A percentile compares a stretch with the other conserved stretches of the same genome.
Conservation (phyloP, 2,329 filamentous ascomycete species). For the Alternaria longipes region DNA sequence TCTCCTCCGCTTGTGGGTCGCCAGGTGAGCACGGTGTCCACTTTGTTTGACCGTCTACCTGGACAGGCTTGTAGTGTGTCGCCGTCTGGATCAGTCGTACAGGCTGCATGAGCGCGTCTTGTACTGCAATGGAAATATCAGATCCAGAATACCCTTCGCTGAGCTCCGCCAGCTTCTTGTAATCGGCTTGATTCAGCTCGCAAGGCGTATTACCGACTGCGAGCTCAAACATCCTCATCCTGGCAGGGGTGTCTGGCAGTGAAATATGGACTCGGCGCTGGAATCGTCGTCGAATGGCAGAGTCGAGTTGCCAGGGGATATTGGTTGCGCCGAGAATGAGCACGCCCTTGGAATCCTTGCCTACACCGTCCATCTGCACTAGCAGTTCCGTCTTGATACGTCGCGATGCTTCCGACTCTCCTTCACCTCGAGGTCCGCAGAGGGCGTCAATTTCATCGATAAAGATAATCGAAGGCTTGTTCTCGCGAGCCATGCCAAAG, state of each 20-base stretch:
- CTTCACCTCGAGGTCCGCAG: constrained; percentile 90
- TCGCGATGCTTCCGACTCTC: constrained; percentile 95
- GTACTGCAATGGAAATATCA: constrained; percentile 94
- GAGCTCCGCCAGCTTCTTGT: constrained; percentile 77
- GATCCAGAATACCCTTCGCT: constrained; percentile 96
- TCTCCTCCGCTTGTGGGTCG: constrained; percentile 84
- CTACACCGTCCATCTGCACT: constrained; percentile 99
- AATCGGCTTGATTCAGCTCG: constrained; percentile 80
- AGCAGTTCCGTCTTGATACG: constrained; percentile 99
- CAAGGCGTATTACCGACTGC: constrained; percentile 94
- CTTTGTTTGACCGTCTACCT: constrained; percentile 71
- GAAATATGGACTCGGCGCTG: constrained; percentile 96
- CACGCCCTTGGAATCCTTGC: constrained; percentile 92
- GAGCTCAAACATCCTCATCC: constrained; percentile 95
- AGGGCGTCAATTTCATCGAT: constrained; percentile 98
- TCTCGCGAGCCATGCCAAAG: constrained; percentile 97
- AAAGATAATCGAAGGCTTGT: constrained; percentile 98
- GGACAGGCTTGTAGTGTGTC: constrained; percentile 95
- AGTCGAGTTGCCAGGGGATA: constrained; percentile 98
- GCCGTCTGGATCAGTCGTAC: constrained; percentile 96
- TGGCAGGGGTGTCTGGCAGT: constrained; percentile 83
- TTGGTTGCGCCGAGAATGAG: constrained; percentile 96
- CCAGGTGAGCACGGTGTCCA: constrained; percentile 94
- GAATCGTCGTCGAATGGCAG: constrained; percentile 94
- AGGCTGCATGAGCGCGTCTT: constrained; percentile 96